Base-by-base conservation (phyloP, 257 asterid species). In the Solanum pinnatisectum region DNA sequence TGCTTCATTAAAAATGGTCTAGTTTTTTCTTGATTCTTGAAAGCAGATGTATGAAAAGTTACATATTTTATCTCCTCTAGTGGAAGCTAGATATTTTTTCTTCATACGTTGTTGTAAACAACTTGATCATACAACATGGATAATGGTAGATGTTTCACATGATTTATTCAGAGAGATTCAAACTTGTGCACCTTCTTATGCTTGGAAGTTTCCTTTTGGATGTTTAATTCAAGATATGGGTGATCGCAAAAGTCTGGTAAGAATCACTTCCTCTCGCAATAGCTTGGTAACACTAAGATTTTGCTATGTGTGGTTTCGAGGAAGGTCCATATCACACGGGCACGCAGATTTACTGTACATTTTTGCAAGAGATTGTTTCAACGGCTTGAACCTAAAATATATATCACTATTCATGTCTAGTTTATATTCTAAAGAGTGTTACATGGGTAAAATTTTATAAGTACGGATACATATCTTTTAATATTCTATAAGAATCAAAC, bases 121-220 rank as follows among this genome's bases (percentile, higher is more conserved):
- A 91, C 86, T 96, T 27, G 91, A 90, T 81, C 33, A 91, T 33
- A 90, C 35, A 76, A 91, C 91, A 76, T 96, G 98, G 98, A 63
- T 89, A 39, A 88, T 96, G 89, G 94, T 90, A 3, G 94, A 93
- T 87, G 91, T 94, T 27, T 96, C 96, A 16, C 91, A 91, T 78
- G 94, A 94, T 83, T 88, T 88, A 72, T 74, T 92, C 68, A 92
- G 89, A 84, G 92, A 88, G 88, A 49, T 87, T 72, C 90, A 89
- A 71, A 92, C 90, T 83, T 89, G 89, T 89, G 88, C 87, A 88
- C 90, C 94, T 27, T 89, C 91, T 67, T 91, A 84, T 88, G 36
- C 92, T 4, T 92, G 97, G 98, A 95, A 89, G 91, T 89, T 93
- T 88, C 97, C 99, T 52, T 96, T 96, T 1, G 97, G 99, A 27